Percentiles rank a stretch among this genome's conserved stretches.
phyloP scores from a whole-genome alignment of 306 rosid species.

The Fragaria ananassa region DNA sequence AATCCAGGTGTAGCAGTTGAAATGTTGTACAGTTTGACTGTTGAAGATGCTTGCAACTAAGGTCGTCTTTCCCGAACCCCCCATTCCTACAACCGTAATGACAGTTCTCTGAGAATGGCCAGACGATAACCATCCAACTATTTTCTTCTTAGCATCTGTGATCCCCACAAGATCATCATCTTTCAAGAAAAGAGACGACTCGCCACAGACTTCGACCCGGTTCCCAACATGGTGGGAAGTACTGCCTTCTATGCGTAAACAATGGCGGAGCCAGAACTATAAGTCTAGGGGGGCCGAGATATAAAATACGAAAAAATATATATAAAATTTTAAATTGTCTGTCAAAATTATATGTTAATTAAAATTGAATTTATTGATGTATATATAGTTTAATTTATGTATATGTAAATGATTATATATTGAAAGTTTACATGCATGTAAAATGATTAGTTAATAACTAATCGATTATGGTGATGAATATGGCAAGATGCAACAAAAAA shows the following conservation, averaged over 20 bases:
- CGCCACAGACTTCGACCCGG: background rate
- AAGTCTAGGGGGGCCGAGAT: too few relatives aligned
- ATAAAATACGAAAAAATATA: too few relatives aligned
- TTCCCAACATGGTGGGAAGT: background rate
- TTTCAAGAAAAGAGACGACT: constrained; percentile 11
- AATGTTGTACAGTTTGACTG: background rate
- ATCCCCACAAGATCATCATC: constrained; percentile 28
- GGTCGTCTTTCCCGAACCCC: constrained; percentile 21
- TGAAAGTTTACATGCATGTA: too few relatives aligned
- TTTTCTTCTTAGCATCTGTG: background rate
- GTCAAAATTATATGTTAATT: too few relatives aligned
- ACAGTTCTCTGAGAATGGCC: background rate
- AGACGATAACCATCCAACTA: constrained; percentile 9
- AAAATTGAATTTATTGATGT: too few relatives aligned
- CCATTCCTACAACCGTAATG: constrained; percentile 23
- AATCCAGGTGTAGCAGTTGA: constrained; percentile 22
- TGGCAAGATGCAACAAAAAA: too few relatives aligned
- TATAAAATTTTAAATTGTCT: too few relatives aligned
- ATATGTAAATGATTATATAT: too few relatives aligned
- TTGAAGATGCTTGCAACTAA: constrained; percentile 14
- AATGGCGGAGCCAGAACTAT: too few relatives aligned
- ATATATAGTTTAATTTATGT: too few relatives aligned
- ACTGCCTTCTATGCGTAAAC: background rate
- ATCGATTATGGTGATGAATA: too few relatives aligned
- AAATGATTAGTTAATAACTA: too few relatives aligned